These are phyloP conservation scores for Asterochloris sp. DNA, from an alignment of 139 green algal genomes.

Conservation along the genomic window DNA sequence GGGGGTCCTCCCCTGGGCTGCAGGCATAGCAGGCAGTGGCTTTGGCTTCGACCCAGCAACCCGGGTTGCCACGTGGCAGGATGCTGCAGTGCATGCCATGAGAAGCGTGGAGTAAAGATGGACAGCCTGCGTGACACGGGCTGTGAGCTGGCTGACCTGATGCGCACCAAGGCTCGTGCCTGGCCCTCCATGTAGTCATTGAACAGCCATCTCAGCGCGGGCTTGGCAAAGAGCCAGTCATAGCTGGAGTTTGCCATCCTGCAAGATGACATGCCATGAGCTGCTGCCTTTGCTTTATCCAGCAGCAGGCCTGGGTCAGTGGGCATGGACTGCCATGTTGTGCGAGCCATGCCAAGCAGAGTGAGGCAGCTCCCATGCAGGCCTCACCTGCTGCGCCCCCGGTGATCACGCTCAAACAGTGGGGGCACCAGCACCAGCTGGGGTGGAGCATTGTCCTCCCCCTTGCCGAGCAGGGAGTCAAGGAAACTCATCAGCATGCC, in stretches of 20 bases:
- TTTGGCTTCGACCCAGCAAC: neutral
- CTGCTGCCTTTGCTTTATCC: neutral
- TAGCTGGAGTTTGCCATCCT: constrained; percentile 56
- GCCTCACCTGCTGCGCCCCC: neutral
- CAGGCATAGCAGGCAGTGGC: constrained; percentile 21
- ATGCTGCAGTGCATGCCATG: too few species aligned
- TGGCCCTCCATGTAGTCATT: constrained; percentile 44
- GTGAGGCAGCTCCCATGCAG: too few species aligned
- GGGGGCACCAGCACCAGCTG: constrained; percentile 5
- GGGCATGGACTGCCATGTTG: neutral
- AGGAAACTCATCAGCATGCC: neutral
- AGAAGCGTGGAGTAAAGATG: too few species aligned
- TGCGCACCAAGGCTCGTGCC: neutral
- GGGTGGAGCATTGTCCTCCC: neutral
- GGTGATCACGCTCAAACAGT: constrained; percentile 15
- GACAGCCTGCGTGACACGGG: too few species aligned
- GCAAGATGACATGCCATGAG: neutral
- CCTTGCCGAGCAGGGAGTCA: neutral
- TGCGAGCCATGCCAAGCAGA: neutral
- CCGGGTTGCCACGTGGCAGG: too few species aligned
- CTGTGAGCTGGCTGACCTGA: neutral
- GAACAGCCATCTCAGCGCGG: constrained; percentile 50
- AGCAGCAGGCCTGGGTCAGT: neutral
- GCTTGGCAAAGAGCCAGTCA: constrained; percentile 58
- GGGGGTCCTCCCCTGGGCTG: constrained; percentile 39